phyloP scores from a whole-genome alignment of 2,329 filamentous ascomycete species.

The Pezicula neosporulosa region DNA sequence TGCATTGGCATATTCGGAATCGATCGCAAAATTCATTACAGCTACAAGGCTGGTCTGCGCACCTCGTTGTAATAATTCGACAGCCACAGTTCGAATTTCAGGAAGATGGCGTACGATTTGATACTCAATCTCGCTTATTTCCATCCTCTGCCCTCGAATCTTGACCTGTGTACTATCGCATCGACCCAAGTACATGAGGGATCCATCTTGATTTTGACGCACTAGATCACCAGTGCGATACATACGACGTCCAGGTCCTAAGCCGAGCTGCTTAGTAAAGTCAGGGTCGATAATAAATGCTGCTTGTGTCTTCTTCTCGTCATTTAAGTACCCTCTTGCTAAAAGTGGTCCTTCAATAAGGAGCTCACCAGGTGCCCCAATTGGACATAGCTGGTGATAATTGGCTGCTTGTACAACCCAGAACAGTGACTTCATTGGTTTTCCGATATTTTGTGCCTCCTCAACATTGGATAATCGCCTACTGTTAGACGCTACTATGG shows the following conservation, averaged over 20 bases:
- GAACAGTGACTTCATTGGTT: conserved; percentile 1
- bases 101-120: conserved; percentile 3
- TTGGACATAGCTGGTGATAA: conserved; percentile 8
- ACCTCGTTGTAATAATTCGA: neutral
- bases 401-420: conserved; percentile 14
- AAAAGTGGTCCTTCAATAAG: conserved; percentile 18
- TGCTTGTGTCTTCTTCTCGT: conserved; percentile 9
- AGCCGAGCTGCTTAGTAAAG: neutral
- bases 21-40: neutral
- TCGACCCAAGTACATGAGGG: conserved; percentile 58
- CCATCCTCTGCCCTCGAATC: conserved; percentile 58
- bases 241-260: conserved; percentile 23
- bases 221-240: conserved; percentile 66
- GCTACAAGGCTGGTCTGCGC: neutral
- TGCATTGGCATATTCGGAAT: neutral
- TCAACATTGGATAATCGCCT: neutral
- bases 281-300: conserved; percentile 11
- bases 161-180: conserved; percentile 64
- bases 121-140: conserved; percentile 55
- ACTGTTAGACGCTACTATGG: conserved; percentile 5
- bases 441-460: conserved; percentile 10
- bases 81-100: neutral
- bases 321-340: conserved; percentile 16
- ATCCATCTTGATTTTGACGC: conserved; percentile 51
- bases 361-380: conserved; percentile 17